These are phyloP conservation scores for Carex pumila DNA, from an alignment of 176 grass and related monocot species.

Conservation along the genomic window DNA sequence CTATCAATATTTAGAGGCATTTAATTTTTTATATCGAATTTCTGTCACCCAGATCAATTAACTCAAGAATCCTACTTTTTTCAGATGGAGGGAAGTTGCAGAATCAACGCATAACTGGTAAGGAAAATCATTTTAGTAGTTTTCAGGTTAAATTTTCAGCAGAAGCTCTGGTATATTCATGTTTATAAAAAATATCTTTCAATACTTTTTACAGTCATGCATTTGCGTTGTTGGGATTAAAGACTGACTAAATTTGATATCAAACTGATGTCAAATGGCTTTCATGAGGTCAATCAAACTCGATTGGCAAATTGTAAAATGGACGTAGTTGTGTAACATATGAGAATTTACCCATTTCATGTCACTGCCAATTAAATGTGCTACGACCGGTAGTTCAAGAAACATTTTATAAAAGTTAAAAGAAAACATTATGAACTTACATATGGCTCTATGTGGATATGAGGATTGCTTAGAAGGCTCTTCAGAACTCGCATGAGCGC, in stretches of 20 bases:
- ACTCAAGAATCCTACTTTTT: background rate
- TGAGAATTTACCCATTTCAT: background rate
- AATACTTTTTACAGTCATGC: background rate
- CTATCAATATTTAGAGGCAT: background rate
- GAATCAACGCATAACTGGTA: background rate
- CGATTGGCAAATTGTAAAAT: background rate
- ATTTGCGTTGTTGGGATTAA: background rate
- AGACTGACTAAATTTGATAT: background rate
- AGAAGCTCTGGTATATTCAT: background rate
- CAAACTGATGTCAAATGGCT: background rate
- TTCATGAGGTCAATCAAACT: background rate
- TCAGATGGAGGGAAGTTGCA: too few relatives aligned
- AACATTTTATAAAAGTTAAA: background rate
- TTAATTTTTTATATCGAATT: background rate
- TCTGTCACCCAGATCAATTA: background rate
- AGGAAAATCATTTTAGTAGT: background rate
- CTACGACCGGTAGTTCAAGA: background rate
- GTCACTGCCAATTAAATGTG: background rate
- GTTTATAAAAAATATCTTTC: background rate
- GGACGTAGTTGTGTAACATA: background rate
- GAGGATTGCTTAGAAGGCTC: constrained; percentile 89
- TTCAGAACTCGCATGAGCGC: constrained; percentile 77
- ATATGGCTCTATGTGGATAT: constrained; percentile 97
- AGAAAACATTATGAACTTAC: constrained; percentile 38
- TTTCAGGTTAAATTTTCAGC: background rate